Evolutionary conservation across 257 asterid species (phyloP).

Genomic region (Scutellaria barbata): DNA sequence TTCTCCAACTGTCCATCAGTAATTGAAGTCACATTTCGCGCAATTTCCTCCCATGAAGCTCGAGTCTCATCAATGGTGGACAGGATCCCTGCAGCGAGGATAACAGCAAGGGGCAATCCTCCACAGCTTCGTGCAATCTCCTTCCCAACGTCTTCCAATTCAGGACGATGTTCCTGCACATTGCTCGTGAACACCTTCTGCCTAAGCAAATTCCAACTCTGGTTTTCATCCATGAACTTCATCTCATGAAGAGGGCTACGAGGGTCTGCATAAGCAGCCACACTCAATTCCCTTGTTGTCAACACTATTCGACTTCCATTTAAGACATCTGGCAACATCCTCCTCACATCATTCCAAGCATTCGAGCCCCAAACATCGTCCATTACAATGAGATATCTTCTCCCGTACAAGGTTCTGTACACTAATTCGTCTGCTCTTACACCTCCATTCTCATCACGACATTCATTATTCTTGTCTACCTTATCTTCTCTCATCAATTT

Average conservation of each 20-base stretch:
- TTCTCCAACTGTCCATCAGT: background rate
- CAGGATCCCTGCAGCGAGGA: slow-evolving; percentile 20
- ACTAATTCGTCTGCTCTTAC: background rate
- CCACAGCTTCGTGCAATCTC: slow-evolving; percentile 9
- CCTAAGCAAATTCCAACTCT: slow-evolving; percentile 23
- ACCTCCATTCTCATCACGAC: background rate
- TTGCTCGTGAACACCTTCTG: background rate
- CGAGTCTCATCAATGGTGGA: background rate
- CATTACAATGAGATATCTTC: slow-evolving; percentile 22
- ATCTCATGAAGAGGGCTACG: background rate
- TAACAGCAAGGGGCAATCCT: slow-evolving; percentile 21
- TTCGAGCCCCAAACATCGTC: slow-evolving; percentile 17
- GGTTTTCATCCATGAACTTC: background rate
- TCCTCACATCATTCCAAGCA: background rate
- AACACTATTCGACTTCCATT: slow-evolving; percentile 26
- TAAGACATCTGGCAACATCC: background rate
- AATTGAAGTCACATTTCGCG: background rate
- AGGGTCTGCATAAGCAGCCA: slow-evolving; percentile 2
- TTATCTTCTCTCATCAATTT: too few relatives aligned
- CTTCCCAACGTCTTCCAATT: slow-evolving; percentile 6
- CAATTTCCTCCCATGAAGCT: slow-evolving; percentile 18
- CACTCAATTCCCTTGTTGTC: slow-evolving; percentile 4
- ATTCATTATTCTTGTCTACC: background rate
- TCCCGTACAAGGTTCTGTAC: background rate
- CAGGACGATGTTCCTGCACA: background rate